A percentile compares a stretch with the other conserved stretches of the same genome.
Evolutionary conservation across 306 rosid species (phyloP).

Genomic region (Malus domestica): DNA sequence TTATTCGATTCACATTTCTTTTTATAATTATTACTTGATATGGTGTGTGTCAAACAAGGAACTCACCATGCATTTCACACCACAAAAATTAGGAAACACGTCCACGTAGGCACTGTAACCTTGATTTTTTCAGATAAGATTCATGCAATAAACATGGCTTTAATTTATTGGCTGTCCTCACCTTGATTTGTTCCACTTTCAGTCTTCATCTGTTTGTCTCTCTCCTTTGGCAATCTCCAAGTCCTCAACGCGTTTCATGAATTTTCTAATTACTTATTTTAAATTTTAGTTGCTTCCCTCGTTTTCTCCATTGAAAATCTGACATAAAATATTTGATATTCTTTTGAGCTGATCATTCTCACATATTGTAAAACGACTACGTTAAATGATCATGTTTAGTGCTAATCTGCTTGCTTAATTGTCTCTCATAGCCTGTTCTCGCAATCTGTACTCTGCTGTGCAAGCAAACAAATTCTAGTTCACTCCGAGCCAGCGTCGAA

Average conservation of each 20-base stretch:
- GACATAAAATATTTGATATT: background rate
- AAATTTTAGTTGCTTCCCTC: background rate
- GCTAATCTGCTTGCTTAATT: background rate
- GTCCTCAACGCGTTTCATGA: conserved; percentile 1
- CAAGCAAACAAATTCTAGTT: conserved; percentile 12
- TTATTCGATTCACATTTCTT: background rate
- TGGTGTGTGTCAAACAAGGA: background rate
- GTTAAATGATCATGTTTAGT: background rate
- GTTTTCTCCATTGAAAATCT: conserved; percentile 1
- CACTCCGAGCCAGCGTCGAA: conserved; percentile 31
- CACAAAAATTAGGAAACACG: conserved; percentile 17
- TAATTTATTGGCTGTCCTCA: conserved; percentile 12
- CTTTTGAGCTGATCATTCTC: background rate
- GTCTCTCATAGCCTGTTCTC: background rate
- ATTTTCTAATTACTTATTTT: background rate
- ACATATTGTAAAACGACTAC: background rate
- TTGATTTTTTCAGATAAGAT: conserved; percentile 6
- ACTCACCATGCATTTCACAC: conserved; percentile 17
- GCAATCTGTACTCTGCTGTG: background rate
- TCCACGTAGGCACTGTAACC: background rate
- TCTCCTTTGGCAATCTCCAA: conserved; percentile 5
- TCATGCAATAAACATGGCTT: background rate
- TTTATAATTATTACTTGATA: background rate
- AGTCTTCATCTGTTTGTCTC: background rate
- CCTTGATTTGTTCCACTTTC: conserved; percentile 8